phyloP scores from a whole-genome alignment of 257 asterid genomes.

The Hygrophila difformis region DNA sequence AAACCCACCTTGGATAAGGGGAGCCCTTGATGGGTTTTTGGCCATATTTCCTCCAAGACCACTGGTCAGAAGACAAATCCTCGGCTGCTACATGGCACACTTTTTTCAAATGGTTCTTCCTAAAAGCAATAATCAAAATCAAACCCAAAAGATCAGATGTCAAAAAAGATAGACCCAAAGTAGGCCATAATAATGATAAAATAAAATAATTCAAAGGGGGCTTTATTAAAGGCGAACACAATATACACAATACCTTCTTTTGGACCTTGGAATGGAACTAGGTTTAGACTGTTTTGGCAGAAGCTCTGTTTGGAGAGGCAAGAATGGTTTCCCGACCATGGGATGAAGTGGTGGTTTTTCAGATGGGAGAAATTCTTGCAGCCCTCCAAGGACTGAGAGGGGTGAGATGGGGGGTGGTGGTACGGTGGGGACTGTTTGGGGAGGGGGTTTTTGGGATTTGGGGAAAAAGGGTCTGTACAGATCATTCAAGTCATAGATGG shows the following conservation, averaged over 20 bases:
- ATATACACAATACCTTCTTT: no score
- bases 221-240: slow-evolving; percentile 7
- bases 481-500: slow-evolving; percentile 29
- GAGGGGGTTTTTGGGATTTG: slow-evolving; percentile 23
- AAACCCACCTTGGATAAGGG: slow-evolving; percentile 98
- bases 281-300: slow-evolving; percentile 29
- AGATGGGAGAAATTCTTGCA: no score
- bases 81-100: slow-evolving; percentile 79
- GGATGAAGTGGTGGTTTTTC: no score
- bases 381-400: no score
- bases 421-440: slow-evolving; percentile 13
- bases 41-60: slow-evolving; percentile 99
- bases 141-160: no score
- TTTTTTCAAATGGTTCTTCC: slow-evolving; percentile 70
- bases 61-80: slow-evolving; percentile 66
- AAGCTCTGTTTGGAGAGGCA: slow-evolving; percentile 18
- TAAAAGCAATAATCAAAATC: no score
- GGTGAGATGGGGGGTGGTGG: no score
- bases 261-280: slow-evolving; percentile 40
- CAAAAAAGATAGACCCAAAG: no score
- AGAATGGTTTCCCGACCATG: no score
- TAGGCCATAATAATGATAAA: no score
- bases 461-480: slow-evolving; percentile 53
- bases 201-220: neutral
- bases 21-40: slow-evolving; percentile 97